Base-by-base conservation (phyloP, 2,329 filamentous ascomycete genomes). In the Colletotrichum sp. region DNA sequence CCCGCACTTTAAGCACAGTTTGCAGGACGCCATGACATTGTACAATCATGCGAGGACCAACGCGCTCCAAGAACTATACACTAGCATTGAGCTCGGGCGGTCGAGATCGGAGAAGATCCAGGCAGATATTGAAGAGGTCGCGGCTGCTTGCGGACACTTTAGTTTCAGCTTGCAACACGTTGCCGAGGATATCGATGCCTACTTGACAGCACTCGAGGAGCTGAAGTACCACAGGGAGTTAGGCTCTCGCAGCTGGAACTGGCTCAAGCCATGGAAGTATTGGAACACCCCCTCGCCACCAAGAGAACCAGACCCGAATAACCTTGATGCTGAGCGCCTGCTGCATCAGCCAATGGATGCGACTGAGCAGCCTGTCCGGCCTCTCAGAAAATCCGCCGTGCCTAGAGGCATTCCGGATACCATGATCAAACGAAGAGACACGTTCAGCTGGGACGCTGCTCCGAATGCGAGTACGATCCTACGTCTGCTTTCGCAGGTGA, bases 61-160 rank as follows among this genome's bases (percentile, higher is more conserved):
- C 65, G 96, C 97, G 0, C 87, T 99, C 8, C 89, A 93, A 72
- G 90, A 94, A 73, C 89, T 99, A 1, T 98, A 99, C 83, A 92
- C 91, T 77, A 94, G 91, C 67, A 95, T 96, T 76, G 93, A 96
- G 79, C 88, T 96, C 52, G 91, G 91, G 13, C 91, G 91, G 73
- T 88, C 92, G 5, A 90, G 92, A 56, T 93, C 94, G 0, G 89
- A 95, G 68, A 94, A 94, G 77, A 90, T 96, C 10, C 94, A 97
- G 81, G 97, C 96, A 4, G 97, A 98, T 83, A 96, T 98, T 73
- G 97, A 99, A 83, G 97, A 99, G 84, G 96, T 98, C 13, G 96
- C 96, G 55, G 96, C 97, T n/a, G 97, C 96, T 72, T 99, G 97
- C 81, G 96, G 97, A 0, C 96, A 98, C 84, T 99, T 98, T 82